Evolutionary conservation across 1,284 basidiomycete species (phyloP), one percentile per base, ranked within the genome.

Genomic region (Rhodotorula glutinis): DNA sequence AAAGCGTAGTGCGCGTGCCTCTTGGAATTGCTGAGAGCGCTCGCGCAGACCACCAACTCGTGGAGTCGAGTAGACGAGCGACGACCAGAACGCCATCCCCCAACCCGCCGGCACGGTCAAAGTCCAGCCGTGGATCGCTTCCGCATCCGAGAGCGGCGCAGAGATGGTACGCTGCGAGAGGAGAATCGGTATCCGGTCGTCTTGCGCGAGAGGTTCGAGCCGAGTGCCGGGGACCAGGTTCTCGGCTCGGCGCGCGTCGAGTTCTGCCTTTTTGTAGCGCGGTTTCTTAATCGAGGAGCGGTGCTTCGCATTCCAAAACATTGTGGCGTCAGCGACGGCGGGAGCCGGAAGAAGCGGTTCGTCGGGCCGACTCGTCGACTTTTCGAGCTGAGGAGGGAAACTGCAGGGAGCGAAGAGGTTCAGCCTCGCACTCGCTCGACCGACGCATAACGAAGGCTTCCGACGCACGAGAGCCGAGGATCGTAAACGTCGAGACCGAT

Each of bases 41-140:
- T 95, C 90, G 25, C 86, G 84, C 73, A 92, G 86, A 1, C 92
- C 92, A 2, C 83, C 88, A 13, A 93, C 83, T 5, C 90, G 87
- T 0, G 88, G 89, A 29, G 88, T 87, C 1, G 91, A 91, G 78
- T 87, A 86, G 13, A 84, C 82, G 52, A 97, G 83, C 0, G 92
- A 92, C 33, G 83, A 83, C 69, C 91, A 85, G 79, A 96, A 90
- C 1, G 91, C 82, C 87, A 92, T 92, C 1, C 85, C 83, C 92
- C 92, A 97, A 14, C 90, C 90, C 1, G 54, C 16, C 2, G 93
- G 92, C 41, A 94, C 78, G 33, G 94, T 81, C 9, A 97, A 80
- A 2, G 87, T 91, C 87, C 88, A 95, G 44, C 92, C 91, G 73
- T 92, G 49, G 44, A 41, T 40, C 4, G 46, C 33, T 17, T 29